Base-by-base conservation (phyloP, 176 grass and related monocot genomes). In the Secale cereale region DNA sequence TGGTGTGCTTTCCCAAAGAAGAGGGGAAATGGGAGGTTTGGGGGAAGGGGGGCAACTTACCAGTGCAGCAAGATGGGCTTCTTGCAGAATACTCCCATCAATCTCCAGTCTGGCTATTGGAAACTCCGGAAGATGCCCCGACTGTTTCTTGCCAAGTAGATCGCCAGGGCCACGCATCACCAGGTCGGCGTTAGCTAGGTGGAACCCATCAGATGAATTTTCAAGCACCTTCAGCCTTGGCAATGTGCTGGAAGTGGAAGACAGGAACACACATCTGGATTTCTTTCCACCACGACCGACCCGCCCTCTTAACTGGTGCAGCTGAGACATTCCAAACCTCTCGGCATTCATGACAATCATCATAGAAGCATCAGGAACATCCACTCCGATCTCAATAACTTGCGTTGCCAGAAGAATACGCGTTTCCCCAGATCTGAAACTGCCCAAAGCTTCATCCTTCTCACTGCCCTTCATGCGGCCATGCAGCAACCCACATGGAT, bases 281-380 rank as follows among this genome's bases (percentile, higher is more conserved):
- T 98, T 94, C 77, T 79, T 91, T 62, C 70, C 62, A 5, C 97
- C 93, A 7, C 93, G 91, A 5, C 97, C 97, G 31, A 98, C 97
- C 28, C 93, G 69, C 19, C 96, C 97, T 83, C 97, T 87, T 73
- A 98, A 78, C 75, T 98, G 97, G 89, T 98, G 93, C 88, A 98
- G 79, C 46, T 98, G 97, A 59, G 97, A 82, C 41, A 98, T 89
- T 87, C 96, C 96, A 76, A 95, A 95, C 65, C 93, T 91, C 81
- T 98, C 96, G 1, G 96, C 91, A 32, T 98, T 98, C 85, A 98
- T 85, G 36, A 95, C 91, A 81, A 98, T 65, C 93, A 98, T 98
- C 96, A 98, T 94, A 29, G 93, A 94, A 79, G 96, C 96, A 79
- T 95, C 93, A 70, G 93, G 93, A 89, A 98, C 88, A 84, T 98